These are phyloP conservation scores for Phytophthora ohioensis DNA, from an alignment of 352 stramenopile species.

Conservation along the genomic window DNA sequence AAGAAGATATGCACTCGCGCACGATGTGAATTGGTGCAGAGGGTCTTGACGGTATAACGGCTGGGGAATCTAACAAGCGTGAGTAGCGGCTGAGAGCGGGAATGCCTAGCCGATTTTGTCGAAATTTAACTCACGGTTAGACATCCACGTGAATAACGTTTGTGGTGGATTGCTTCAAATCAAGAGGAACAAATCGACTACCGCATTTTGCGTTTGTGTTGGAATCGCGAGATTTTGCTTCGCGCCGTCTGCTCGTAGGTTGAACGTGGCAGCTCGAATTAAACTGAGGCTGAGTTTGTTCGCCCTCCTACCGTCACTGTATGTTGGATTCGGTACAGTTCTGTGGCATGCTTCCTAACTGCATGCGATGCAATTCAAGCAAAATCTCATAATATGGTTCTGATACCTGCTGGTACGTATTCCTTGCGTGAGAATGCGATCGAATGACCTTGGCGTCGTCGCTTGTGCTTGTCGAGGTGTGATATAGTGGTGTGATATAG, in stretches of 20 bases:
- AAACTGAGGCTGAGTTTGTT: too few relatives aligned
- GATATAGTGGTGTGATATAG: neutral
- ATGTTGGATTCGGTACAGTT: too few relatives aligned
- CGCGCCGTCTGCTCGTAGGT: neutral
- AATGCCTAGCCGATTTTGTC: conserved; percentile 5
- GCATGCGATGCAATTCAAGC: too few relatives aligned
- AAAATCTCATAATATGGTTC: too few relatives aligned
- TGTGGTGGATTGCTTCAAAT: neutral
- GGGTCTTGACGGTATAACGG: neutral
- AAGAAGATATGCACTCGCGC: neutral
- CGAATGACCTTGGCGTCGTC: too few relatives aligned
- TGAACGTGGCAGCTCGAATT: neutral
- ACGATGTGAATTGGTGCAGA: neutral
- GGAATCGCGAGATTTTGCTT: neutral
- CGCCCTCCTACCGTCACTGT: too few relatives aligned
- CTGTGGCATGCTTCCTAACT: too few relatives aligned
- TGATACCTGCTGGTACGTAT: neutral
- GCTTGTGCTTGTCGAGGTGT: too few relatives aligned
- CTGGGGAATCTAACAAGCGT: neutral
- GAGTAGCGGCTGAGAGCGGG: neutral
- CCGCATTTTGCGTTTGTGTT: neutral
- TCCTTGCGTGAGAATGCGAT: neutral
- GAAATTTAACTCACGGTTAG: conserved; percentile 1
- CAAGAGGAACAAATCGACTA: conserved; percentile 5
- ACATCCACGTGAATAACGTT: neutral